phyloP scores from a whole-genome alignment of 2,329 filamentous ascomycete genomes.

The Apiospora phragmitis region DNA sequence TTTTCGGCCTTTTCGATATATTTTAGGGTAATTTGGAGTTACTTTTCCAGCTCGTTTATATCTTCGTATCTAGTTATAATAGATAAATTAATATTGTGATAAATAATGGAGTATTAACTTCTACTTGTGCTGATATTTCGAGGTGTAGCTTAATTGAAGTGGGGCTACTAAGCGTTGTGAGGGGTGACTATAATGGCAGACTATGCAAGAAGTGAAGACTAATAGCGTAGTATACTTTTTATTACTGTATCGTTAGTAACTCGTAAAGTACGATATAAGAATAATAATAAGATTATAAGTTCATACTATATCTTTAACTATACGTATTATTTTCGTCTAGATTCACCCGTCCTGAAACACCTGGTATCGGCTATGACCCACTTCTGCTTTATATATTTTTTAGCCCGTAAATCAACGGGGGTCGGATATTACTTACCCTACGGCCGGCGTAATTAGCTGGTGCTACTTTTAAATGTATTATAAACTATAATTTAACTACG shows the following conservation, averaged over 20 bases:
- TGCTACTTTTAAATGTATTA: neutral
- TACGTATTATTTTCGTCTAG: neutral
- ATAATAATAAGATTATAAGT: neutral
- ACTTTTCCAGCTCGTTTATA: neutral
- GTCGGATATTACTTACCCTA: neutral
- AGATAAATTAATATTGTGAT: neutral
- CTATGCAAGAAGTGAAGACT: no score
- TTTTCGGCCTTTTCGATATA: neutral
- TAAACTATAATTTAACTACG: neutral
- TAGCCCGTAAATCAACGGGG: neutral
- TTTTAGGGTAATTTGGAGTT: neutral
- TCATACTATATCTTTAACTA: neutral
- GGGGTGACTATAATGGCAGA: neutral
- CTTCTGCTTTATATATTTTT: neutral
- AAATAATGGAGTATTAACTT: neutral
- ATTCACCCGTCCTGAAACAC: neutral
- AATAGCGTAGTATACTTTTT: neutral
- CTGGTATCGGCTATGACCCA: neutral
- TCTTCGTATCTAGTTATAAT: neutral
- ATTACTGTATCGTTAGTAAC: neutral
- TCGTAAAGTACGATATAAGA: neutral
- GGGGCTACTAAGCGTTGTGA: neutral
- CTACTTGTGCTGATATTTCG: neutral
- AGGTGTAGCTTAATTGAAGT: neutral
- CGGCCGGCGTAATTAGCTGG: neutral